Evolutionary conservation across 768 basidiomycete genomes (phyloP).

Genomic region (Panellus pusillus): DNA sequence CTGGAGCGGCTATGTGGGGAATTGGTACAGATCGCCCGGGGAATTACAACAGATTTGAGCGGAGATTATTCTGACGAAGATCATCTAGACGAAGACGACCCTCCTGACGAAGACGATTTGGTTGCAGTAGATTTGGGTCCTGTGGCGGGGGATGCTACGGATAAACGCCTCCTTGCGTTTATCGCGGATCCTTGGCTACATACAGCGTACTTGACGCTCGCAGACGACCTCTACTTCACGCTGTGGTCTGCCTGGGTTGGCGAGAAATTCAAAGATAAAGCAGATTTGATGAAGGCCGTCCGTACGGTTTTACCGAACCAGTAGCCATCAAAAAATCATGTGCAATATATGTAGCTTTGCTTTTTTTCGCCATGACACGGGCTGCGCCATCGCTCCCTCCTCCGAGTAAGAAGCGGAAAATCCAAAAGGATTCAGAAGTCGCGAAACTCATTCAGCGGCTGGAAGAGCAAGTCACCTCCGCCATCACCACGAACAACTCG

Average conservation of each 20-base stretch:
- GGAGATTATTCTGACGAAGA: background rate
- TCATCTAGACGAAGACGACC: no score
- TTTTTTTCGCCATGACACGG: conserved; percentile 9
- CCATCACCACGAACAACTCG: conserved; percentile 55
- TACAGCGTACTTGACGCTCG: background rate
- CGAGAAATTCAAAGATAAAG: no score
- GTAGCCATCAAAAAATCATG: no score
- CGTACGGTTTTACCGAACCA: no score
- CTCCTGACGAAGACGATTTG: no score
- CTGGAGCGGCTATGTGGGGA: conserved; percentile 3
- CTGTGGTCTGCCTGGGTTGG: no score
- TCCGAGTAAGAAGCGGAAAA: conserved; percentile 50
- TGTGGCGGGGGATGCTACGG: background rate
- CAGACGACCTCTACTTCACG: background rate
- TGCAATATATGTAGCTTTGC: background rate
- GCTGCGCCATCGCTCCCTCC: conserved; percentile 45
- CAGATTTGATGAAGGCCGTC: conserved; percentile 12
- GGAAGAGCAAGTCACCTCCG: conserved; percentile 55
- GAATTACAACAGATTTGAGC: background rate
- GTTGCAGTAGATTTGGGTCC: no score
- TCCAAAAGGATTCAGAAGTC: conserved; percentile 31
- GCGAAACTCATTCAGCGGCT: conserved; percentile 41
- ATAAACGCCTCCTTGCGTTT: background rate
- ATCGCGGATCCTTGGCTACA: conserved; percentile 12
- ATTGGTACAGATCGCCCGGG: conserved; percentile 5